Percentiles rank a stretch among this genome's conserved stretches.
These are phyloP conservation scores for Gynochthodes officinalis DNA, from an alignment of 257 asterid species.

Conservation along the genomic window DNA sequence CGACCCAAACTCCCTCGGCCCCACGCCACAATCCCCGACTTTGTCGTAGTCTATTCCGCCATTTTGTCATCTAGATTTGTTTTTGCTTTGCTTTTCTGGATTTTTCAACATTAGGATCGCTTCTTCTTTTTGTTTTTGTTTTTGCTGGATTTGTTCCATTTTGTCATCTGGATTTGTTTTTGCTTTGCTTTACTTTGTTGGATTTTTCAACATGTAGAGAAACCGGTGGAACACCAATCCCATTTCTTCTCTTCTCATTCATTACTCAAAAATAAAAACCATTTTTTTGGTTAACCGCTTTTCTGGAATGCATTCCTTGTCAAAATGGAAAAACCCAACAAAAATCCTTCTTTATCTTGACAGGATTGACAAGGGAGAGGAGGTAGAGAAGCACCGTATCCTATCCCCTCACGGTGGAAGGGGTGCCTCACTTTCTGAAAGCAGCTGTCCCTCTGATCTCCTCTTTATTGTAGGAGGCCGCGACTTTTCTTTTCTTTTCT, in stretches of 20 bases:
- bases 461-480: conserved; percentile 74
- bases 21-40: no score
- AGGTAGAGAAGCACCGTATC: conserved; percentile 47
- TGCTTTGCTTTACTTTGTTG: no score
- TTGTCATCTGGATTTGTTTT: no score
- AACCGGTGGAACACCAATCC: conserved; percentile 19
- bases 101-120: no score
- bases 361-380: conserved; percentile 16
- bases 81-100: no score
- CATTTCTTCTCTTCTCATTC: neutral
- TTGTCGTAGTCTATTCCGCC: no score
- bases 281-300: conserved; percentile 46
- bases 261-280: neutral
- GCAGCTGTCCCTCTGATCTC: conserved; percentile 78
- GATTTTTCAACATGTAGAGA: no score
- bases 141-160: no score
- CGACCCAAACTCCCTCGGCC: no score
- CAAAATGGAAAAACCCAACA: conserved; percentile 7
- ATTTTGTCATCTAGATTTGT: no score
- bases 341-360: conserved; percentile 24
- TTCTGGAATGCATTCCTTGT: conserved; percentile 20
- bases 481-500: neutral
- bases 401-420: conserved; percentile 82
- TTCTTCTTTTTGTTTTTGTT: no score
- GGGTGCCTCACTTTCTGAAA: conserved; percentile 76